Percentiles rank a stretch among this genome's conserved stretches.
Evolutionary conservation across 2,329 filamentous ascomycete species (phyloP).

Genomic region (Talaromyces sp.): DNA sequence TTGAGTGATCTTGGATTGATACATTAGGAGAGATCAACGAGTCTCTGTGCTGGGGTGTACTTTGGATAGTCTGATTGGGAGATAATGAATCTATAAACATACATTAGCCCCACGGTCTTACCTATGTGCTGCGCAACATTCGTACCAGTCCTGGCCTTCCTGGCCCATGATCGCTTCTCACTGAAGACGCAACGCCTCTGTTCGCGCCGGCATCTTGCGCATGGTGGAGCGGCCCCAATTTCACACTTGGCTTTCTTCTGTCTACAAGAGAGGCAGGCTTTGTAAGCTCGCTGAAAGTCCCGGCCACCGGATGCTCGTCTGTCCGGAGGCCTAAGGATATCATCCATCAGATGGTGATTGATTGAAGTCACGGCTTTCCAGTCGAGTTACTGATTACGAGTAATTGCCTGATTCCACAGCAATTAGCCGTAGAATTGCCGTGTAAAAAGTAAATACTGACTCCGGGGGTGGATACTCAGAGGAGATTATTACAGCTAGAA

Average conservation of each 20-base stretch:
- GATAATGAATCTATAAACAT: slow-evolving; percentile 1
- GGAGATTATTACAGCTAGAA: background rate
- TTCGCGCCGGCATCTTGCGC: slow-evolving; percentile 50
- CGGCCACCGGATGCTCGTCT: slow-evolving; percentile 16
- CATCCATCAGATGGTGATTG: slow-evolving; percentile 7
- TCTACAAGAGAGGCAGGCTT: slow-evolving; percentile 53
- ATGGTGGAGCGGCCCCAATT: slow-evolving; percentile 41
- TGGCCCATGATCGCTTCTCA: slow-evolving; percentile 42
- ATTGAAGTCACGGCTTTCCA: background rate
- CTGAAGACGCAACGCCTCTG: slow-evolving; percentile 51
- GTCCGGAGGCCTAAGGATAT: slow-evolving; percentile 14
- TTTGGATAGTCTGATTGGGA: slow-evolving; percentile 10
- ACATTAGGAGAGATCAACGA: background rate
- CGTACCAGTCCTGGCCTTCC: slow-evolving; percentile 33
- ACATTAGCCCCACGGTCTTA: background rate
- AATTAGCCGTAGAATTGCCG: slow-evolving; percentile 12
- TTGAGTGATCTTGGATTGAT: background rate
- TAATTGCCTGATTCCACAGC: background rate
- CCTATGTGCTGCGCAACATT: background rate
- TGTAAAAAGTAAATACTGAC: background rate
- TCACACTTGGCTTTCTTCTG: slow-evolving; percentile 54
- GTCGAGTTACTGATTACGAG: background rate
- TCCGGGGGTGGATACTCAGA: background rate
- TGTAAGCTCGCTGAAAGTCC: slow-evolving; percentile 49
- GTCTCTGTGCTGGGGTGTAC: slow-evolving; percentile 16